phyloP scores from a whole-genome alignment of 306 rosid genomes.

The Sphenostylis stenocarpa region DNA sequence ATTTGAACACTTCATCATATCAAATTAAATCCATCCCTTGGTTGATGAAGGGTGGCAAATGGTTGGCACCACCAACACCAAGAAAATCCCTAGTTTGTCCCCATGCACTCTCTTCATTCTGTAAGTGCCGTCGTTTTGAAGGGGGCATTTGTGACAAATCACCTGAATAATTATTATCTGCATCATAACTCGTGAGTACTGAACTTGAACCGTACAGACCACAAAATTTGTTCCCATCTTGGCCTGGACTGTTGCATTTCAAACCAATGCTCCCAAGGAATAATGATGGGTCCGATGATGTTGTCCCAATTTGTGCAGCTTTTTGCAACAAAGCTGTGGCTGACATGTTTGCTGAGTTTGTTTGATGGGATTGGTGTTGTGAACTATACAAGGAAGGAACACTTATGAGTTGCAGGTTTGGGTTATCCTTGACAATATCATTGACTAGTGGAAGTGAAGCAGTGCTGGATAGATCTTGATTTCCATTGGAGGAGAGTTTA shows the following conservation, averaged over 20 bases:
- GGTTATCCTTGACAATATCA: slow-evolving; percentile 37
- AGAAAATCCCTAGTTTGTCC: slow-evolving; percentile 91
- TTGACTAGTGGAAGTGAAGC: slow-evolving; percentile 42
- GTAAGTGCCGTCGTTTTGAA: slow-evolving; percentile 61
- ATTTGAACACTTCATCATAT: not conserved
- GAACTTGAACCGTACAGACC: slow-evolving; percentile 52
- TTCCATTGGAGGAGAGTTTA: slow-evolving; percentile 42
- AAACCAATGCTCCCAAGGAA: slow-evolving; percentile 63
- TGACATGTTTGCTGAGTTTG: slow-evolving; percentile 67
- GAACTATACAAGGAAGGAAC: slow-evolving; percentile 72
- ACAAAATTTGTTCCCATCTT: slow-evolving; percentile 51
- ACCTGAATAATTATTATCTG: slow-evolving; percentile 38
- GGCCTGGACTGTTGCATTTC: slow-evolving; percentile 43
- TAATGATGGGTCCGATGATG: slow-evolving; percentile 56
- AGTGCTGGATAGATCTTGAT: slow-evolving; percentile 38
- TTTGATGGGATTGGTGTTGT: slow-evolving; percentile 48
- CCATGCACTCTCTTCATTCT: slow-evolving; percentile 47
- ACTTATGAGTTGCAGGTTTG: slow-evolving; percentile 39
- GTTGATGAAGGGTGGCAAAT: slow-evolving; percentile 74
- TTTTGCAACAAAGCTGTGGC: slow-evolving; percentile 90
- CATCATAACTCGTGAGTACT: slow-evolving; percentile 27
- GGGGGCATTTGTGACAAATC: slow-evolving; percentile 56
- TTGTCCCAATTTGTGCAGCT: slow-evolving; percentile 78
- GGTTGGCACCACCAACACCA: slow-evolving; percentile 74
- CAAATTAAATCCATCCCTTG: slow-evolving; percentile 67